Percentiles rank a stretch among this genome's conserved stretches.
Evolutionary conservation across 345 rosid species (phyloP).

Genomic region (Populus tremula): DNA sequence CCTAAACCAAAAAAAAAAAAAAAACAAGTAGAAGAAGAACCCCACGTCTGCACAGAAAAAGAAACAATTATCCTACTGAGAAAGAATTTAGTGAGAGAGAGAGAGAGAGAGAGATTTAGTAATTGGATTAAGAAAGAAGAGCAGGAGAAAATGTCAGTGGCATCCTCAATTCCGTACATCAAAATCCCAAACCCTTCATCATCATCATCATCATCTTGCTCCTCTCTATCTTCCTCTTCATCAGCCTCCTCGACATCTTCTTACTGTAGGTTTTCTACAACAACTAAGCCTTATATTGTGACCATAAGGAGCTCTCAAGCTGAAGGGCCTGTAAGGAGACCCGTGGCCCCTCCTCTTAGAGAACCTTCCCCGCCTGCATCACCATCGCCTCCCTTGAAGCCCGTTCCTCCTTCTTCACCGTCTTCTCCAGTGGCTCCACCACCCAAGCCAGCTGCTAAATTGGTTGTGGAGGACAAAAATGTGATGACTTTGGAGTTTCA

Average conservation of each 20-base stretch:
- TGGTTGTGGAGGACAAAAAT: slow-evolving; percentile 33
- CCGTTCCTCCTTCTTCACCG: slow-evolving; percentile 37
- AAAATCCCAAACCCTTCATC: slow-evolving; percentile 55
- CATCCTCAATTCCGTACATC: slow-evolving; percentile 61
- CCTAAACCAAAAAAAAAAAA: slow-evolving; percentile 6
- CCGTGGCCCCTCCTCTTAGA: slow-evolving; percentile 60
- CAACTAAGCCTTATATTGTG: slow-evolving; percentile 40
- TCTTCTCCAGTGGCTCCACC: slow-evolving; percentile 25
- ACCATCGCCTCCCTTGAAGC: slow-evolving; percentile 36
- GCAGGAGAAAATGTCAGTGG: slow-evolving; percentile 48
- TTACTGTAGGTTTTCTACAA: slow-evolving; percentile 42
- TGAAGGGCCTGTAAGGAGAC: slow-evolving; percentile 89
- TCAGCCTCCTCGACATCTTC: slow-evolving; percentile 32
- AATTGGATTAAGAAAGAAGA: background rate
- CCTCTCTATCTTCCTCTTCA: slow-evolving; percentile 41
- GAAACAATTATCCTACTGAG: background rate
- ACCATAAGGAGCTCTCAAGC: slow-evolving; percentile 69
- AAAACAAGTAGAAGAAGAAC: background rate
- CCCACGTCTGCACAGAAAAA: background rate
- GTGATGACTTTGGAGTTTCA: slow-evolving; percentile 74
- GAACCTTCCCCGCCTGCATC: slow-evolving; percentile 35
- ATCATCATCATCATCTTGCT: slow-evolving; percentile 32
- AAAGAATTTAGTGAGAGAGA: background rate
- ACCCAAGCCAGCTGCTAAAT: slow-evolving; percentile 27
- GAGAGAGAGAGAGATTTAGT: background rate